Evolutionary conservation across 495 filamentous ascomycete genomes (phyloP), one percentile per base, ranked within the genome.

Genomic region (Aspergillus funiculosus): DNA sequence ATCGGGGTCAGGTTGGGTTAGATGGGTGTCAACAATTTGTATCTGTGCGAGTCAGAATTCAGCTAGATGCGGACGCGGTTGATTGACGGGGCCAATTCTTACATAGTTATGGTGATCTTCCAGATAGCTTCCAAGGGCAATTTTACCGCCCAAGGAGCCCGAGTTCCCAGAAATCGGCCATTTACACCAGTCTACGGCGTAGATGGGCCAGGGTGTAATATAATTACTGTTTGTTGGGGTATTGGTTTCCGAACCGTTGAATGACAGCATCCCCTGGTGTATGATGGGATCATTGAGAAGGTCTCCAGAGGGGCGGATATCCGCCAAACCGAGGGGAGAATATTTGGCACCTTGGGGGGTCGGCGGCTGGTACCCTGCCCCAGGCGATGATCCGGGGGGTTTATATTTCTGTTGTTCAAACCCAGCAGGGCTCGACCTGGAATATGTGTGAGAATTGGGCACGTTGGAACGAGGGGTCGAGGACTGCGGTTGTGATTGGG

Each of bases 131-230:
- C 91, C 92, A 35, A 97, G 73, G 3, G 92, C 92, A 53, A 99
- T 76, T 59, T 96, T 97, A 17, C 92, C 92, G 7, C 78, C 81
- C 42, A 87, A 88, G 29, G 82, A 78, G 39, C 81, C 68, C 4
- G 63, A 64, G 20, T 59, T 81, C 22, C 78, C 78, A 27, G 83
- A 77, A 1, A 90, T 80, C n/a, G 83, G 77, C 94, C 94, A 99
- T 67, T 97, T 97, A 66, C 92, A 99, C 94, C 94, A 99, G 71
- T 99, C 94, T 51, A 94, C 86, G 6, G 94, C 90, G 64, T 95
- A 97, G 28, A 94, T 83, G 27, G 87, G 82, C 87, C 92, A 99
- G 2, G 89, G 89, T 5, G 90, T 90, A 52, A 96, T 71, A 64
- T 97, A 97, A 54, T 91, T 95, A 68, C 89, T 83, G 54, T 85